These are phyloP conservation scores for Thyridium curvatum DNA, from an alignment of 2,329 filamentous ascomycete genomes.

Conservation along the genomic window DNA sequence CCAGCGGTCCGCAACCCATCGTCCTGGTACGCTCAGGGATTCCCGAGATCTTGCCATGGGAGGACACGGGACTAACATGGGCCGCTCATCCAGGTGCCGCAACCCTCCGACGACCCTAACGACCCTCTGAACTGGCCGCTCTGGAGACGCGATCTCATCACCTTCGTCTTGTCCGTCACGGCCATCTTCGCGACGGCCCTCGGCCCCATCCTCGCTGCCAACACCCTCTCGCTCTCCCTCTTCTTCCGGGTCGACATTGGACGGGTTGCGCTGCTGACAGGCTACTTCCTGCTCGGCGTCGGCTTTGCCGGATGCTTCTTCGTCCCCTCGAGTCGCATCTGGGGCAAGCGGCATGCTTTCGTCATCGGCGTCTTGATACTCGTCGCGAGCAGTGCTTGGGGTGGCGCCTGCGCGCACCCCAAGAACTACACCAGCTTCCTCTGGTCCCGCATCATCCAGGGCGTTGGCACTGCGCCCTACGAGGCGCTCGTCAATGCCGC, in stretches of 20 bases:
- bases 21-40: constrained; percentile 57
- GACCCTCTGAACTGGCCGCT: constrained; percentile 84
- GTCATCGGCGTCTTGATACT: constrained; percentile 70
- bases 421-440: constrained; percentile 66
- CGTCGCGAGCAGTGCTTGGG: constrained; percentile 72
- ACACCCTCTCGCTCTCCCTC: constrained; percentile 71
- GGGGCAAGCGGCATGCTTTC: constrained; percentile 89
- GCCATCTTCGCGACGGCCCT: constrained; percentile 80
- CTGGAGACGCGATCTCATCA: constrained; percentile 77
- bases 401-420: constrained; percentile 50
- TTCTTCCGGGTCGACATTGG: constrained; percentile 62
- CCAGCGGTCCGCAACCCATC: constrained; percentile 58
- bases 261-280: constrained; percentile 75
- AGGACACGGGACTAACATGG: not conserved
- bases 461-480: constrained; percentile 79
- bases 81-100: constrained; percentile 47
- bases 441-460: constrained; percentile 77
- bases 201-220: constrained; percentile 81
- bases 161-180: constrained; percentile 69
- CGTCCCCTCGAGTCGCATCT: constrained; percentile 81
- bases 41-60: not conserved
- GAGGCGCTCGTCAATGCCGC: constrained; percentile 85
- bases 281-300: constrained; percentile 80
- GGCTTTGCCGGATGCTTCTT: constrained; percentile 78
- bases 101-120: constrained; percentile 85